Evolutionary conservation across 345 rosid genomes (phyloP).

Genomic region (Aquilaria sinensis): DNA sequence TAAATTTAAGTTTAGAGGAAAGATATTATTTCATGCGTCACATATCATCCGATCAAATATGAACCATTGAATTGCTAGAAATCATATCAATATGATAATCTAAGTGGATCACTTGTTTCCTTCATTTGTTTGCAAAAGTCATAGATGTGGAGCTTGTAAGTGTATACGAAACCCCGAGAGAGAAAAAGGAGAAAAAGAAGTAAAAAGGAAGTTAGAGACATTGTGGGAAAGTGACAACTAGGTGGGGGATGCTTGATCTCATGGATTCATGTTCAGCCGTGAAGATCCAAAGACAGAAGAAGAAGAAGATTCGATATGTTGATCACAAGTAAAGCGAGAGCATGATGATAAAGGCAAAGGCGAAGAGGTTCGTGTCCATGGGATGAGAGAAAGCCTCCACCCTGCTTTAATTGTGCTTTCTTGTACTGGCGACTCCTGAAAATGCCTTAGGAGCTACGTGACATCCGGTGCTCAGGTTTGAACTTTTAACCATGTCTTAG

Average conservation of each 20-base stretch:
- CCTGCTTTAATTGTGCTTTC: too few relatives aligned
- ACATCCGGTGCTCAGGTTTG: too few relatives aligned
- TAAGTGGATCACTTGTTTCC: constrained; percentile 4
- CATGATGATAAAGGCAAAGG: constrained; percentile 2
- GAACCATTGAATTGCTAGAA: too few relatives aligned
- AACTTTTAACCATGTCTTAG: too few relatives aligned
- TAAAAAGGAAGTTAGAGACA: constrained; percentile 5
- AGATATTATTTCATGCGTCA: too few relatives aligned
- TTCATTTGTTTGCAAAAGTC: neutral
- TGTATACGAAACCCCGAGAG: too few relatives aligned
- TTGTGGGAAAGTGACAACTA: neutral
- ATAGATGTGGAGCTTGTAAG: too few relatives aligned
- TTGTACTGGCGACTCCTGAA: too few relatives aligned
- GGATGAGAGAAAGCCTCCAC: constrained; percentile 40
- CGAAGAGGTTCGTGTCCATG: constrained; percentile 24
- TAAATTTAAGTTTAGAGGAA: too few relatives aligned
- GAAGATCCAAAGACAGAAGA: neutral
- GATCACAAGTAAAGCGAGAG: constrained; percentile 33
- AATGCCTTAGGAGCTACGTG: too few relatives aligned
- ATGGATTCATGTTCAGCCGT: too few relatives aligned
- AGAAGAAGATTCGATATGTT: constrained; percentile 32
- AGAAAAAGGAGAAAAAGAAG: neutral
- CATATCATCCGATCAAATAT: too few relatives aligned
- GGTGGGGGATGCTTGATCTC: neutral
- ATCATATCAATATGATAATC: neutral